A percentile compares a stretch with the other conserved stretches of the same genome.
phyloP scores from a whole-genome alignment of 768 basidiomycete genomes.

The Tulasnella sp. region DNA sequence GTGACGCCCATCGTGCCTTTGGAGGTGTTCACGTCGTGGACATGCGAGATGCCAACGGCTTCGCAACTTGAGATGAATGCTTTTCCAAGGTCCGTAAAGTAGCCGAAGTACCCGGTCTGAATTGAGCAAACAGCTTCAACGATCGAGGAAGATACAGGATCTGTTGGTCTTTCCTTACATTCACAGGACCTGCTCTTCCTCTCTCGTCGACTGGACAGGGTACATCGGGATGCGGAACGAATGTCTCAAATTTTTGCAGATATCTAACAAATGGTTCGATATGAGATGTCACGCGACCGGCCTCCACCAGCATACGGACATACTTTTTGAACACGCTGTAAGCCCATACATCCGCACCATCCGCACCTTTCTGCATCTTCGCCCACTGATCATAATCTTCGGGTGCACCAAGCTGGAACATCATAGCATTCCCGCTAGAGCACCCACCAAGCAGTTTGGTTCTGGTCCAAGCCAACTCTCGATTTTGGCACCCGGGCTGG shows the following conservation, averaged over 20 bases:
- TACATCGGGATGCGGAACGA: slow-evolving; percentile 9
- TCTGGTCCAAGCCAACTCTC: slow-evolving; percentile 34
- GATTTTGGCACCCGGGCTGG: not conserved
- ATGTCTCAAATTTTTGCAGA: slow-evolving; percentile 15
- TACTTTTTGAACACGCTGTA: slow-evolving; percentile 13
- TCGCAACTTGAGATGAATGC: slow-evolving; percentile 14
- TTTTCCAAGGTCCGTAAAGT: not conserved
- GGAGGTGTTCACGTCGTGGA: slow-evolving; percentile 13
- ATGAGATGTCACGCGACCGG: not conserved
- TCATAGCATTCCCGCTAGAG: slow-evolving; percentile 52
- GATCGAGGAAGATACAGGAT: not conserved
- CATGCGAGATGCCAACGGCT: slow-evolving; percentile 9
- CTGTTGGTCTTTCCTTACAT: not conserved
- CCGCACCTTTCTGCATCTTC: not conserved
- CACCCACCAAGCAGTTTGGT: slow-evolving; percentile 65
- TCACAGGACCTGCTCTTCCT: slow-evolving; percentile 5
- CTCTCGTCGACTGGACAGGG: slow-evolving; percentile 10
- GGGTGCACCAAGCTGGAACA: slow-evolving; percentile 24
- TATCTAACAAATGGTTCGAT: slow-evolving; percentile 6
- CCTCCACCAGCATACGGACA: not conserved
- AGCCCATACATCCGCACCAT: slow-evolving; percentile 14
- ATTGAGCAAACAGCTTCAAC: not conserved
- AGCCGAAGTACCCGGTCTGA: slow-evolving; percentile 13
- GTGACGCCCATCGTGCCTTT: slow-evolving; percentile 3
- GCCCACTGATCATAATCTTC: slow-evolving; percentile 19